These are phyloP conservation scores for Beauveria rudraprayagi DNA, from an alignment of 2,329 filamentous ascomycete genomes.

Conservation along the genomic window DNA sequence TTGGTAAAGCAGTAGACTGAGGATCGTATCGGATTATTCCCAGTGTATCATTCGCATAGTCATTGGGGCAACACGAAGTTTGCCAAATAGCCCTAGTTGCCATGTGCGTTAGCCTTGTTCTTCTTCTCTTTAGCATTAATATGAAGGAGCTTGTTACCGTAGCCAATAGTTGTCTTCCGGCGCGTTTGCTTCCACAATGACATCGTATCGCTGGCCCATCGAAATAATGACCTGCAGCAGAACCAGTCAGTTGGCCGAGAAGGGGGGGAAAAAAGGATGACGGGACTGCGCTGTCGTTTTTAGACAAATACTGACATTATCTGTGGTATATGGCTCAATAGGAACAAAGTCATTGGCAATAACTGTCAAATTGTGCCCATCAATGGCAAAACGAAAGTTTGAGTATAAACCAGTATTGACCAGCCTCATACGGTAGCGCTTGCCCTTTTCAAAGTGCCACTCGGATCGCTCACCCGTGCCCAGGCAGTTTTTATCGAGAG, in stretches of 20 bases:
- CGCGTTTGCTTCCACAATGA: conserved; percentile 16
- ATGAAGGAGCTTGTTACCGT: neutral
- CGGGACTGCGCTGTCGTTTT: neutral
- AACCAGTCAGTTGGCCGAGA: neutral
- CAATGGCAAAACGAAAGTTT: conserved; percentile 41
- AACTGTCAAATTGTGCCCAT: conserved; percentile 49
- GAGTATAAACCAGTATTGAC: conserved; percentile 38
- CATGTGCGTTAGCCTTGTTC: neutral
- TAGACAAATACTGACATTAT: conserved; percentile 26
- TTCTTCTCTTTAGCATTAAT: neutral
- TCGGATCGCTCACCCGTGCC: conserved; percentile 26
- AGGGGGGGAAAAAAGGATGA: neutral
- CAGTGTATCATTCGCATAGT: neutral
- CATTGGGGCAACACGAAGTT: neutral
- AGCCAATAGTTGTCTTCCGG: conserved; percentile 13
- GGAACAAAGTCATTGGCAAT: conserved; percentile 51
- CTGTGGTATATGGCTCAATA: conserved; percentile 44
- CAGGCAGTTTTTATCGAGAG: conserved; percentile 12
- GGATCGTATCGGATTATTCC: neutral
- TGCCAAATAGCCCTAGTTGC: neutral
- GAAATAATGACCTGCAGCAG: conserved; percentile 25
- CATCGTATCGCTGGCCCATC: conserved; percentile 40
- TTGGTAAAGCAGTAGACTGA: neutral
- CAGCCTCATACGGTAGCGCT: conserved; percentile 38
- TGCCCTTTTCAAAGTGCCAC: conserved; percentile 32